These are phyloP conservation scores for Tritrichomonas musculus DNA, from an alignment of 208 protist genomes.

Conservation along the genomic window DNA sequence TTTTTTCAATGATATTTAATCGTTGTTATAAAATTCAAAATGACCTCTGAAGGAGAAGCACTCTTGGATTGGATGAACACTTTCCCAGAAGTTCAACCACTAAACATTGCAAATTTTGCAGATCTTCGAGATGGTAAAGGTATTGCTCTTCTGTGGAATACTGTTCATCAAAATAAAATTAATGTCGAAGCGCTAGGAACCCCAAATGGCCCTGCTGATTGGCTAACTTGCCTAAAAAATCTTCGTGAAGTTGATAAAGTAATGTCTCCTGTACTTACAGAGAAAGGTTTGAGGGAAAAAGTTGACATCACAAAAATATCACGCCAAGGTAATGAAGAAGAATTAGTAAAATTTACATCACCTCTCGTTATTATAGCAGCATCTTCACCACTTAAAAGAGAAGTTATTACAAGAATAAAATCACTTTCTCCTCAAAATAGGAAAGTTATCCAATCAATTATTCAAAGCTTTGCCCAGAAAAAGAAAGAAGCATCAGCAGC, in stretches of 20 bases:
- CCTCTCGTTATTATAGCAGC: neutral
- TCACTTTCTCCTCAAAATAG: neutral
- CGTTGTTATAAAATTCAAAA: neutral
- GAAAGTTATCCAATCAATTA: neutral
- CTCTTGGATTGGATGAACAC: neutral
- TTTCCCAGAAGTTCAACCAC: neutral
- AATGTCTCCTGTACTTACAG: neutral
- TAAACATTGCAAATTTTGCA: neutral
- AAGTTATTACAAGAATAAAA: neutral
- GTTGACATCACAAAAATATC: neutral
- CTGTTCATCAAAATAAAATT: neutral
- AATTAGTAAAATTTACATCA: neutral
- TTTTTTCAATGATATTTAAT: no score
- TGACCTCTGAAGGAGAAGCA: neutral
- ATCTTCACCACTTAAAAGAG: neutral
- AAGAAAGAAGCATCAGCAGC: neutral
- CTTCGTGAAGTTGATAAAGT: neutral
- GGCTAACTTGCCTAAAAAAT: neutral
- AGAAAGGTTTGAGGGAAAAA: neutral
- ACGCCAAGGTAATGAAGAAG: neutral
- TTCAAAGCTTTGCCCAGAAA: neutral
- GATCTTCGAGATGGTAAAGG: neutral
- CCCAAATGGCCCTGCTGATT: neutral
- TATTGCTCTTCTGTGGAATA: neutral
- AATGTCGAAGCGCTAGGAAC: neutral